Conservation (phyloP, 208 protist genomes). For the Crithidia thermophila region DNA sequence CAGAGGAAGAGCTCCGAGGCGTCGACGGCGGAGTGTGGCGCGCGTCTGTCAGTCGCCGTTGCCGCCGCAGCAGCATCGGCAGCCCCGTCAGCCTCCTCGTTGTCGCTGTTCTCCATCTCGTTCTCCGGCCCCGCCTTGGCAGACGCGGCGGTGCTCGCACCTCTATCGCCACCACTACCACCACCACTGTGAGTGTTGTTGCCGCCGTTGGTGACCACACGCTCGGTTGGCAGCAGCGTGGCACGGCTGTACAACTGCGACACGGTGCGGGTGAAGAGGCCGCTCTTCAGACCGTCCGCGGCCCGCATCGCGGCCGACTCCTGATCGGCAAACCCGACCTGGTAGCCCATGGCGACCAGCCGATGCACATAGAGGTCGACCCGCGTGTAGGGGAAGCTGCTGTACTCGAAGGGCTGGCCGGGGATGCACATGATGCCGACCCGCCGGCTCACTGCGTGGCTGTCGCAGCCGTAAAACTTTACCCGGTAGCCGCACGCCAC, state of each 20-base stretch:
- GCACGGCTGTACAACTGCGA: conserved; percentile 82
- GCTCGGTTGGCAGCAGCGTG: conserved; percentile 81
- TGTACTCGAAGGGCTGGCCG: conserved; percentile 81
- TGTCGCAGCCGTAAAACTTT: conserved; percentile 86
- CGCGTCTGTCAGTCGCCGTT: too few relatives aligned
- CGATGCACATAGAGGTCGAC: conserved; percentile 83
- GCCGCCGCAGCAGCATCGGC: background rate
- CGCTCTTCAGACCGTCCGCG: conserved; percentile 53
- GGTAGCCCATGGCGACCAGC: conserved; percentile 90
- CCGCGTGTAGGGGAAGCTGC: conserved; percentile 79
- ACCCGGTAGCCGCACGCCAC: conserved; percentile 90
- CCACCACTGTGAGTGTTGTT: conserved; percentile 5
- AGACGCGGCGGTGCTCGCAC: background rate
- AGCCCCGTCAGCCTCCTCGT: conserved; percentile 12
- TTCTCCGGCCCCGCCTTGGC: conserved; percentile 9
- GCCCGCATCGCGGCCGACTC: conserved; percentile 86
- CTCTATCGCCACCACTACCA: background rate
- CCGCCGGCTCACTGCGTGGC: conserved; percentile 79
- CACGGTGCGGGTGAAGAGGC: conserved; percentile 76
- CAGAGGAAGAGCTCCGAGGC: conserved; percentile 75
- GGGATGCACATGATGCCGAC: conserved; percentile 89
- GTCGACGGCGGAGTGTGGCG: conserved; percentile 17
- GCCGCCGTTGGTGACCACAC: conserved; percentile 42
- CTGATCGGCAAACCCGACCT: conserved; percentile 88
- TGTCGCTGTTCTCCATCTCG: conserved; percentile 25